A percentile compares a stretch with the other conserved stretches of the same genome.
These are phyloP conservation scores for Cyberlindnera maclurae DNA, from an alignment of 805 yeast species.

Conservation along the genomic window DNA sequence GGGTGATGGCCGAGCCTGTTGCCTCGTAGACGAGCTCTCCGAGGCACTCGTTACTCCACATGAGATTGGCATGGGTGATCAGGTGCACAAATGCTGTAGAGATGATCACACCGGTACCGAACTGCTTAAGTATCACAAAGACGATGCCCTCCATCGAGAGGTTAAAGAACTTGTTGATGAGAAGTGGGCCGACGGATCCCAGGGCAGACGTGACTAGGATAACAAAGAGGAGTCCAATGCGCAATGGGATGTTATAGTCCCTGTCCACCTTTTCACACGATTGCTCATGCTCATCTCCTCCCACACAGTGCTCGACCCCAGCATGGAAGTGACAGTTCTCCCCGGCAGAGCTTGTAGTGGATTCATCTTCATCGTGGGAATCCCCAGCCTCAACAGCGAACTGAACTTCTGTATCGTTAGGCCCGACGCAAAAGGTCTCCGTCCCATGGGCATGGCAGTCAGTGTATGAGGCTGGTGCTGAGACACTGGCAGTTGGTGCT, in stretches of 20 bases:
- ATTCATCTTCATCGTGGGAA: background rate
- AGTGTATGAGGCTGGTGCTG: conserved; percentile 10
- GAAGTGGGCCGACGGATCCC: conserved; percentile 14
- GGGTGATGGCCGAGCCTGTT: conserved; percentile 14
- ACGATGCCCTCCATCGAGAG: conserved; percentile 5
- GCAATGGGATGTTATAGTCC: conserved; percentile 13
- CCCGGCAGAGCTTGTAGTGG: conserved; percentile 1
- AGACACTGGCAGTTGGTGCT: conserved; percentile 8
- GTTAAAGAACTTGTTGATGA: conserved; percentile 6
- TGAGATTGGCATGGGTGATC: conserved; percentile 13
- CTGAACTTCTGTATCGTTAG: conserved; percentile 13
- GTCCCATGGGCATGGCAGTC: conserved; percentile 15
- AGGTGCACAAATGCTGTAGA: conserved; percentile 19
- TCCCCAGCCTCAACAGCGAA: conserved; percentile 2
- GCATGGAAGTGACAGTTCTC: conserved; percentile 19
- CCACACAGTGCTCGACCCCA: conserved; percentile 20
- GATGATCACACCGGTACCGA: conserved; percentile 19
- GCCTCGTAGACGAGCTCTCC: conserved; percentile 13
- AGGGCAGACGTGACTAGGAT: conserved; percentile 11
- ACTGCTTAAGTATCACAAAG: conserved; percentile 12
- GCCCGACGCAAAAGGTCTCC: conserved; percentile 13
- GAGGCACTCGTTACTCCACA: conserved; percentile 16
- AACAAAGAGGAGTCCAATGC: conserved; percentile 16
- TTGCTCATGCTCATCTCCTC: conserved; percentile 9
- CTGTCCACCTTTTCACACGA: conserved; percentile 12